Percentiles rank a stretch among this genome's conserved stretches.
Conservation (phyloP, 2,329 filamentous ascomycete species). For the Emmonsiellopsis sp. region DNA sequence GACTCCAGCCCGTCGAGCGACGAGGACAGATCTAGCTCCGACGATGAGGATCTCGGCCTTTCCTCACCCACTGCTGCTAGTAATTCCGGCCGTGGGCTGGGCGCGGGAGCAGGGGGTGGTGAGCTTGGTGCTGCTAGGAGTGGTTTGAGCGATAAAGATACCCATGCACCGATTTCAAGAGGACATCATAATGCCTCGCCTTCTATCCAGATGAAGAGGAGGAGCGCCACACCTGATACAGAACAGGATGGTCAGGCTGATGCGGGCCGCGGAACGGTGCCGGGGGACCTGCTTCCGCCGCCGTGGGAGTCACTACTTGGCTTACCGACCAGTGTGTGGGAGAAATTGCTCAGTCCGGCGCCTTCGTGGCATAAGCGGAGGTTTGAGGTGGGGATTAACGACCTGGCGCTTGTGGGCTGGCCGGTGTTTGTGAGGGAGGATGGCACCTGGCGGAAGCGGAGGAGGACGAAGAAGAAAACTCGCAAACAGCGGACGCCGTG, state of each 20-base stretch:
- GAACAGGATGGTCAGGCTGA: conserved; percentile 12
- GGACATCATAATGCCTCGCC: neutral
- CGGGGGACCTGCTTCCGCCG: conserved; percentile 17
- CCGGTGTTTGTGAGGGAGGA: conserved; percentile 74
- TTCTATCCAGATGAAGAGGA: neutral
- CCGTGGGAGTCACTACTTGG: conserved; percentile 57
- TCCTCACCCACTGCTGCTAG: neutral
- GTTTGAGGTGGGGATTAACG: conserved; percentile 74
- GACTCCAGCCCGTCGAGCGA: conserved; percentile 31
- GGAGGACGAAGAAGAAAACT: conserved; percentile 32
- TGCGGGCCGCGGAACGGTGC: conserved; percentile 18
- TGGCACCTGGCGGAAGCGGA: conserved; percentile 64
- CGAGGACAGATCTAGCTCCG: conserved; percentile 28
- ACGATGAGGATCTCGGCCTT: conserved; percentile 20
- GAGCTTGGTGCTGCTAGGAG: neutral
- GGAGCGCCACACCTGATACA: neutral
- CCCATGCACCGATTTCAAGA: neutral
- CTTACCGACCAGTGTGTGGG: conserved; percentile 65
- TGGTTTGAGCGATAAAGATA: conserved; percentile 1
- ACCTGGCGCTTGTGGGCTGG: conserved; percentile 70
- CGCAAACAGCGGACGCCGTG: conserved; percentile 17
- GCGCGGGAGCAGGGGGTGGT: neutral
- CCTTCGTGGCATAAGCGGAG: conserved; percentile 68
- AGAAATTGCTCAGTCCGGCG: conserved; percentile 68
- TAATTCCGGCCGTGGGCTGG: neutral